phyloP scores from a whole-genome alignment of 1,284 basidiomycete species.

The Sporisorium reilianum region DNA sequence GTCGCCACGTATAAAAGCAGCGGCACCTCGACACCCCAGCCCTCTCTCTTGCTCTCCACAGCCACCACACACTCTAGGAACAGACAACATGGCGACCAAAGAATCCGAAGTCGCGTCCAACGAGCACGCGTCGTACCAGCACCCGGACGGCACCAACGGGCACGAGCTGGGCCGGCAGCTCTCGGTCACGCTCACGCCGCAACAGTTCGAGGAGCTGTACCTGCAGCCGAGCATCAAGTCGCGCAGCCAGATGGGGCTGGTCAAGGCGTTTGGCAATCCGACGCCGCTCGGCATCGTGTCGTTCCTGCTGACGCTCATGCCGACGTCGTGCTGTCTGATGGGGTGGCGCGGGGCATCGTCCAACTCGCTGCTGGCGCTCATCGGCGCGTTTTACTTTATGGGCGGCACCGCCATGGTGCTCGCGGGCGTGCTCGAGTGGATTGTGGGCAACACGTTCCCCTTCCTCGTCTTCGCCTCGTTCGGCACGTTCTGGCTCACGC shows the following conservation, averaged over 20 bases:
- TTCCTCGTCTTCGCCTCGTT: slow-evolving; percentile 53
- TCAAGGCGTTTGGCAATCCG: slow-evolving; percentile 58
- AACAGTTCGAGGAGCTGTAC: slow-evolving; percentile 58
- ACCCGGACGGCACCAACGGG: slow-evolving; percentile 30
- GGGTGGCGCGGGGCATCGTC: slow-evolving; percentile 50
- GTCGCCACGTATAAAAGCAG: too few relatives aligned
- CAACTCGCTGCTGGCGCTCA: slow-evolving; percentile 41
- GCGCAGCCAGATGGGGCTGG: slow-evolving; percentile 22
- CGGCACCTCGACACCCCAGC: too few relatives aligned
- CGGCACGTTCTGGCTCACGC: slow-evolving; percentile 52
- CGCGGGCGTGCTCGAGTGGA: slow-evolving; percentile 41
- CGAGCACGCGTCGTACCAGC: slow-evolving; percentile 43
- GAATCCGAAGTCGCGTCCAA: slow-evolving; percentile 38
- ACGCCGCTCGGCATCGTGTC: slow-evolving; percentile 56
- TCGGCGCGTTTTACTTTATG: slow-evolving; percentile 47
- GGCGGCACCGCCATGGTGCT: slow-evolving; percentile 42
- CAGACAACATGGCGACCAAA: slow-evolving; percentile 33
- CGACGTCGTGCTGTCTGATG: slow-evolving; percentile 54
- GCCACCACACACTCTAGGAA: neutral
- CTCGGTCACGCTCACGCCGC: slow-evolving; percentile 51
- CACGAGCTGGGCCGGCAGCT: slow-evolving; percentile 53
- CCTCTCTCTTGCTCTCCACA: neutral
- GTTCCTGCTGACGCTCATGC: slow-evolving; percentile 50
- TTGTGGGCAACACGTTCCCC: slow-evolving; percentile 58
- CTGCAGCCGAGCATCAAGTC: slow-evolving; percentile 50